These are phyloP conservation scores for Coemansia reversa DNA, from an alignment of 192 early-diverging fungal genomes.

Conservation along the genomic window DNA sequence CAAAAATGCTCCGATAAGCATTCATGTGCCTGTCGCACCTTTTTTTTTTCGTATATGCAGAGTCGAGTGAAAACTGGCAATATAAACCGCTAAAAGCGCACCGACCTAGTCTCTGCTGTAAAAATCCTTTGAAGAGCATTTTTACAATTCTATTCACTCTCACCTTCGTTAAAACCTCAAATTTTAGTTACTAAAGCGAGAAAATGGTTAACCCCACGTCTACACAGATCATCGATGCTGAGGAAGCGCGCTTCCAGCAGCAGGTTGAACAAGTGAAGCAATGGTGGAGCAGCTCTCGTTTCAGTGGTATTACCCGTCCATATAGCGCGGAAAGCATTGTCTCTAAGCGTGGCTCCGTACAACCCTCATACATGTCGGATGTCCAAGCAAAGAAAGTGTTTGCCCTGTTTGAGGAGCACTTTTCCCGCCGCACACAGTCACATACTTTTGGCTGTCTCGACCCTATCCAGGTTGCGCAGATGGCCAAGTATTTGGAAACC, in stretches of 20 bases:
- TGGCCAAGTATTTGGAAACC: conserved; percentile 96
- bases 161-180: not conserved
- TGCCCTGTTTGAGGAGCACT: conserved; percentile 75
- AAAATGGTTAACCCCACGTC: conserved; percentile 29
- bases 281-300: conserved; percentile 87
- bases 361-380: conserved; percentile 75
- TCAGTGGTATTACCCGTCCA: conserved; percentile 77
- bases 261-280: conserved; percentile 81
- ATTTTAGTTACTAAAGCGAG: not conserved
- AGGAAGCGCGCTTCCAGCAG: conserved; percentile 76
- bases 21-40: not conserved
- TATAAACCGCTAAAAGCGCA: not conserved
- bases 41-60: not conserved
- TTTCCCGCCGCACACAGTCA: conserved; percentile 74
- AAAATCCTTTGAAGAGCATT: not conserved
- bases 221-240: conserved; percentile 38
- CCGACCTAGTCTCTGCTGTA: not conserved
- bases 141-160: conserved; percentile 4
- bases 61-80: not conserved
- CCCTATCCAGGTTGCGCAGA: conserved; percentile 91
- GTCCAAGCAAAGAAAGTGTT: conserved; percentile 92
- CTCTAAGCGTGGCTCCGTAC: conserved; percentile 82
- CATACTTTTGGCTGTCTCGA: conserved; percentile 95
- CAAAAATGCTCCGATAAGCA: conserved; percentile 35
- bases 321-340: conserved; percentile 85